These are phyloP conservation scores for Ophiostoma himal-ulmi DNA, from an alignment of 2,329 filamentous ascomycete genomes.

Conservation along the genomic window DNA sequence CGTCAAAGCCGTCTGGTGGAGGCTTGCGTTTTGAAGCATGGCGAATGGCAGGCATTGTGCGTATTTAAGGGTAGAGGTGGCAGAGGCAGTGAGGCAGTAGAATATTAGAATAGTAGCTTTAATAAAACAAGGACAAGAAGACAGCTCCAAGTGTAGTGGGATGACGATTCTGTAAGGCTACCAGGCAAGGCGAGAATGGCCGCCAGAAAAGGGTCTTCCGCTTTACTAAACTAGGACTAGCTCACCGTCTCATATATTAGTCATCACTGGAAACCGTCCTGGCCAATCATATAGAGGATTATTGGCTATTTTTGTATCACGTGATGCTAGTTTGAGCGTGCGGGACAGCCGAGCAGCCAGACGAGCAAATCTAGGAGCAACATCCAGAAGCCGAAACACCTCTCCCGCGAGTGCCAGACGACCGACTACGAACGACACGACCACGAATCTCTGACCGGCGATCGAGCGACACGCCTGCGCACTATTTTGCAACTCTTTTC, in stretches of 20 bases:
- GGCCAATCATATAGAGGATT: slow-evolving; percentile 17
- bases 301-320: slow-evolving; percentile 8
- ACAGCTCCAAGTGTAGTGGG: neutral
- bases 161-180: neutral
- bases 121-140: no score
- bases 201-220: neutral
- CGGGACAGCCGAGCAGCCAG: slow-evolving; percentile 5
- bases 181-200: neutral
- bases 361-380: slow-evolving; percentile 16
- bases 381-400: slow-evolving; percentile 14
- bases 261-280: neutral
- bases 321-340: slow-evolving; percentile 12
- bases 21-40: slow-evolving; percentile 72
- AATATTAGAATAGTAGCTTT: no score
- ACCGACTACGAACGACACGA: slow-evolving; percentile 9
- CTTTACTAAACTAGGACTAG: neutral
- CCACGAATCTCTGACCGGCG: neutral
- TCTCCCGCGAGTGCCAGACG: slow-evolving; percentile 10
- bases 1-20: slow-evolving; percentile 78
- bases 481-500: neutral
- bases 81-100: no score
- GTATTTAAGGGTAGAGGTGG: neutral
- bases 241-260: neutral
- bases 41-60: slow-evolving; percentile 67
- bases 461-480: slow-evolving; percentile 1